Evolutionary conservation across 306 rosid species (phyloP).

Genomic region (Vigna unguiculata): DNA sequence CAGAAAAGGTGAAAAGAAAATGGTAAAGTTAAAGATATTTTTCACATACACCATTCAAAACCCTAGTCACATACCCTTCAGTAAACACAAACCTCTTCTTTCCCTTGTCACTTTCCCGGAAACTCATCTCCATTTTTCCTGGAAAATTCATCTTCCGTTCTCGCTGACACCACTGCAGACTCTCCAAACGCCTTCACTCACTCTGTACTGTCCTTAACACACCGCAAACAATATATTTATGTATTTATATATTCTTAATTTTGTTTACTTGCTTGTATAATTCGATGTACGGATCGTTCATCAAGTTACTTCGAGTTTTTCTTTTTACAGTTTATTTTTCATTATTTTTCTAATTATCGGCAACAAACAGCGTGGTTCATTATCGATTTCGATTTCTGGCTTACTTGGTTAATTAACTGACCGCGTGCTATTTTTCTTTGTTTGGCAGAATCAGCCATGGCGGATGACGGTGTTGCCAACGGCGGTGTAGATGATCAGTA

Average conservation of each 20-base stretch:
- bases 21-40: slow-evolving; percentile 23
- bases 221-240: background rate
- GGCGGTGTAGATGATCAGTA: slow-evolving; percentile 57
- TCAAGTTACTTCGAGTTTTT: background rate
- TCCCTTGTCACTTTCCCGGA: slow-evolving; percentile 42
- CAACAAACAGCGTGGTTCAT: background rate
- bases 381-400: background rate
- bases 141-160: slow-evolving; percentile 25
- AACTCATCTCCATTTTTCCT: slow-evolving; percentile 37
- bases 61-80: slow-evolving; percentile 36
- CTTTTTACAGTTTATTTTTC: background rate
- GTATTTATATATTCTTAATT: background rate
- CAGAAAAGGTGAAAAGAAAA: slow-evolving; percentile 16
- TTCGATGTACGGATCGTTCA: slow-evolving; percentile 9
- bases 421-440: background rate
- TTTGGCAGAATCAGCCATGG: slow-evolving; percentile 61
- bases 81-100: slow-evolving; percentile 34
- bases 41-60: slow-evolving; percentile 27
- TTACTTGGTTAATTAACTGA: background rate
- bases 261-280: background rate
- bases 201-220: background rate
- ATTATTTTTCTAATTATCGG: background rate
- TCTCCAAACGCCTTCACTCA: background rate
- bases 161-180: slow-evolving; percentile 8
- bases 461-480: slow-evolving; percentile 57